Percentiles rank a stretch among this genome's conserved stretches.
These are phyloP conservation scores for Penicillium crustosum DNA, from an alignment of 2,329 filamentous ascomycete genomes.

Conservation along the genomic window DNA sequence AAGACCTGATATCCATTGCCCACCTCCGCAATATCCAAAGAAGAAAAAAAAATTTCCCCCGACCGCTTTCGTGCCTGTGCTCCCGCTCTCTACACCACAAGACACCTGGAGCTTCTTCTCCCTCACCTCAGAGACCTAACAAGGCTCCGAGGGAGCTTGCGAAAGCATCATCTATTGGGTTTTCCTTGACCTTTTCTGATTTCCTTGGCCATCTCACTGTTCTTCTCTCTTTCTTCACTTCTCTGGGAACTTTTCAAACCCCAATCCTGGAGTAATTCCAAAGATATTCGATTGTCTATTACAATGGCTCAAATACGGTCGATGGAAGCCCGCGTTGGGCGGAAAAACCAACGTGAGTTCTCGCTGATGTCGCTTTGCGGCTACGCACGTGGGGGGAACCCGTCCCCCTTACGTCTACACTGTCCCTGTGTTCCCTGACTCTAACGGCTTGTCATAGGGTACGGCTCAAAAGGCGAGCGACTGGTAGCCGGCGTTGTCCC, in stretches of 20 bases:
- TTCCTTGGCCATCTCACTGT: not conserved
- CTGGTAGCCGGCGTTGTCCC: slow-evolving; percentile 94
- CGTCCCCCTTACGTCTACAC: slow-evolving; percentile 11
- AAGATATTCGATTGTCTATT: slow-evolving; percentile 15
- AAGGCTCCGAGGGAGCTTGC: slow-evolving; percentile 28
- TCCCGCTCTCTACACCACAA: slow-evolving; percentile 2
- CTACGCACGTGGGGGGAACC: slow-evolving; percentile 24
- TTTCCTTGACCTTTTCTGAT: not conserved
- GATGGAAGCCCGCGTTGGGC: slow-evolving; percentile 50
- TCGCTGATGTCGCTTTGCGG: slow-evolving; percentile 4
- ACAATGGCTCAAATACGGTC: slow-evolving; percentile 45
- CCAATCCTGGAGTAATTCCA: not conserved
- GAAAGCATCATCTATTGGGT: slow-evolving; percentile 5
- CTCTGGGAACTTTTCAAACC: not conserved
- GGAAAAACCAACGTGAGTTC: slow-evolving; percentile 53
- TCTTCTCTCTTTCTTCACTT: slow-evolving; percentile 13
- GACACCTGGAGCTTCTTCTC: slow-evolving; percentile 14
- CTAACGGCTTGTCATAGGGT: slow-evolving; percentile 59
- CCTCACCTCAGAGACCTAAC: slow-evolving; percentile 8
- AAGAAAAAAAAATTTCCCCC: slow-evolving; percentile 33
- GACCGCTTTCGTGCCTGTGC: slow-evolving; percentile 27
- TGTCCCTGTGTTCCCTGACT: slow-evolving; percentile 19
- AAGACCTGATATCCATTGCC: slow-evolving; percentile 34
- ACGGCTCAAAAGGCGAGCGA: slow-evolving; percentile 86
- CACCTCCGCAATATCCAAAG: slow-evolving; percentile 16